Evolutionary conservation across 352 stramenopile genomes (phyloP), one percentile per base, ranked within the genome.

Genomic region (Phytophthora tubulina): DNA sequence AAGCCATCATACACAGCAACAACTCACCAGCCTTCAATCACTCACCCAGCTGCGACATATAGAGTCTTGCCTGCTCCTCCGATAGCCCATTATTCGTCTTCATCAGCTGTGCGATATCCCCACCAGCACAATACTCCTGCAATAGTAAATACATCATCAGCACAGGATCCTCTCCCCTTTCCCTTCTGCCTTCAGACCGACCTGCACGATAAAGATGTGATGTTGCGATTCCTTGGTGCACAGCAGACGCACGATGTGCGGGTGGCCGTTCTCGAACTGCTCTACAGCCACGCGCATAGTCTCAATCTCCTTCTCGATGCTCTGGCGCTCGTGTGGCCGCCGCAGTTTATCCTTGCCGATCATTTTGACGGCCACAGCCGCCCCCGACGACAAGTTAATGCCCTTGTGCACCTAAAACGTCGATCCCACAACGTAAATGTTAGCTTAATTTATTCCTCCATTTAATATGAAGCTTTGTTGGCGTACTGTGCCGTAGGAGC

Each of bases 221-320:
- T 90, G 76, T 68, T 93, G 84, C 44, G 87, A 95, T 63, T 93
- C 86, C 46, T 94, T 94, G 4, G 87, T 95, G 60, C 84, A 92
- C 38, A 95, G 60, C 56, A 95, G 68, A 6, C 87, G 87, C 60
- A 95, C 85, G 52, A 95, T 95, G 49, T 95, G 86, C 53, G 87
- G 87, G 62, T 95, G 87, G n/a, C 87, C 87, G 41, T 95, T 95
- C 70, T 95, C 87, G 63, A 89, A 95, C 72, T 93, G 84, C 75
- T 95, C 87, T 38, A 95, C 87, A 14, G 87, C 87, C 41, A 95
- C 87, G 57, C 84, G 84, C 87, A 95, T 95, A 21, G 87, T 95
- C 70, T 93, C 87, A 42, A 95, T 93, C 74, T 95, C 87, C 57
- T 95, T 95, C 54, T 93, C 86, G 64, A 95, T 95, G 75, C 85